Percentiles rank a stretch among this genome's conserved stretches.
phyloP scores from a whole-genome alignment of 2,329 filamentous ascomycete genomes.

The Moelleriella libera region DNA sequence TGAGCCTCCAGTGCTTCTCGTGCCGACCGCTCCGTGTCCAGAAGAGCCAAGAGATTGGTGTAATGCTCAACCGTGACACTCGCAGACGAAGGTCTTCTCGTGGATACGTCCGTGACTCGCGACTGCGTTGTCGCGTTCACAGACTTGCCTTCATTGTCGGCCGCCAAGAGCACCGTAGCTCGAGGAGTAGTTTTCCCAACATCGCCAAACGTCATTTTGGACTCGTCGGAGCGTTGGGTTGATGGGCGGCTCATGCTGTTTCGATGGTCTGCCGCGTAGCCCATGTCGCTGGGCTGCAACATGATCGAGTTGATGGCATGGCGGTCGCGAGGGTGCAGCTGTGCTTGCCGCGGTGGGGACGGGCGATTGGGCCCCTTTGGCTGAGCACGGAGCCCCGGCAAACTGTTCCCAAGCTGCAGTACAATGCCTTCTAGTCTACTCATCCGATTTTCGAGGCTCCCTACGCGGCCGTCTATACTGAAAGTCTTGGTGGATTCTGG shows the following conservation, averaged over 20 bases:
- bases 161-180: conserved; percentile 13
- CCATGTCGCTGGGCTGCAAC: conserved; percentile 1
- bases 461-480: conserved; percentile 38
- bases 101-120: conserved; percentile 7
- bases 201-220: conserved; percentile 30
- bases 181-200: conserved; percentile 27
- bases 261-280: not conserved
- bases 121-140: conserved; percentile 26
- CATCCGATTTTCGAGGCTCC: conserved; percentile 35
- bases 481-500: conserved; percentile 22
- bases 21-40: conserved; percentile 42
- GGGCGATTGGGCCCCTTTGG: conserved; percentile 13
- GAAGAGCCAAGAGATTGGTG: conserved; percentile 32
- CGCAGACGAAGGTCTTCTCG: conserved; percentile 14
- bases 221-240: conserved; percentile 26
- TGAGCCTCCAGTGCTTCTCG: conserved; percentile 41
- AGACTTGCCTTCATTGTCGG: conserved; percentile 16
- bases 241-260: conserved; percentile 9
- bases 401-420: conserved; percentile 31
- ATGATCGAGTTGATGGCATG: not conserved
- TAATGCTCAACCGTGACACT: conserved; percentile 31
- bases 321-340: not conserved
- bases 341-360: conserved; percentile 2
- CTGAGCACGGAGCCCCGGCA: conserved; percentile 21
- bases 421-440: conserved; percentile 38